A percentile compares a stretch with the other conserved stretches of the same genome.
phyloP scores from a whole-genome alignment of 23 red algal genomes.

The Gracilariopsis chorda region DNA sequence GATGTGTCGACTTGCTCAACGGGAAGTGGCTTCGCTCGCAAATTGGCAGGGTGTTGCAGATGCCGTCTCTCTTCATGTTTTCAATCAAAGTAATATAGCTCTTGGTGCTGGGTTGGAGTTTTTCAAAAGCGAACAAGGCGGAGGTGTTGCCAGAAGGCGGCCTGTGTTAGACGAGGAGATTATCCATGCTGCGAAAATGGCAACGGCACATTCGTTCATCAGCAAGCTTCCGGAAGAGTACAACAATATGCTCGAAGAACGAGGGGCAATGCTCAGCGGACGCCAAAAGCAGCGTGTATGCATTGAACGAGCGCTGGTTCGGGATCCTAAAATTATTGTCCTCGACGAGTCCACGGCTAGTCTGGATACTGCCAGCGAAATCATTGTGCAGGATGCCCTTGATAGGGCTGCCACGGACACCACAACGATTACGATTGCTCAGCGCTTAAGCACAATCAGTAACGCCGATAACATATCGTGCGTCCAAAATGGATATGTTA shows the following conservation, averaged over 20 bases:
- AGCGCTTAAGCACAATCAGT: constrained; percentile 69
- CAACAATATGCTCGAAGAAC: constrained; percentile 80
- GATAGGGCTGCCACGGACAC: constrained; percentile 34
- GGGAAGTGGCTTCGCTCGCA: constrained; percentile 60
- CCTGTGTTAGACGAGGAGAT: constrained; percentile 68
- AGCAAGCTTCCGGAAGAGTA: constrained; percentile 72
- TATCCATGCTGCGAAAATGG: constrained; percentile 51
- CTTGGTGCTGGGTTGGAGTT: constrained; percentile 46
- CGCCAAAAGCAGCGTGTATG: constrained; percentile 92
- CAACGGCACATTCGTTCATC: constrained; percentile 82
- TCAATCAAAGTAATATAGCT: constrained; percentile 83
- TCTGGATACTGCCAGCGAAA: constrained; percentile 73
- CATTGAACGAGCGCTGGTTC: constrained; percentile 82
- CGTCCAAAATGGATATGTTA: constrained; percentile 50
- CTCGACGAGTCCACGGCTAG: constrained; percentile 79
- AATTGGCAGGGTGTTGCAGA: constrained; percentile 88
- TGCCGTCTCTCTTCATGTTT: constrained; percentile 78
- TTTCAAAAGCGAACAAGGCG: neutral
- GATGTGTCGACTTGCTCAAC: too few relatives aligned
- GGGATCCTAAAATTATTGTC: constrained; percentile 63
- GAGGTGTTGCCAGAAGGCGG: neutral
- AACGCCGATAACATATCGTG: constrained; percentile 65
- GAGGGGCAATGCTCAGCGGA: constrained; percentile 73
- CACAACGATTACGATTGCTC: constrained; percentile 77
- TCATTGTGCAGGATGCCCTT: constrained; percentile 68